Base-by-base conservation (phyloP, 2,329 filamentous ascomycete species). In the Cryphonectria nitschkei region DNA sequence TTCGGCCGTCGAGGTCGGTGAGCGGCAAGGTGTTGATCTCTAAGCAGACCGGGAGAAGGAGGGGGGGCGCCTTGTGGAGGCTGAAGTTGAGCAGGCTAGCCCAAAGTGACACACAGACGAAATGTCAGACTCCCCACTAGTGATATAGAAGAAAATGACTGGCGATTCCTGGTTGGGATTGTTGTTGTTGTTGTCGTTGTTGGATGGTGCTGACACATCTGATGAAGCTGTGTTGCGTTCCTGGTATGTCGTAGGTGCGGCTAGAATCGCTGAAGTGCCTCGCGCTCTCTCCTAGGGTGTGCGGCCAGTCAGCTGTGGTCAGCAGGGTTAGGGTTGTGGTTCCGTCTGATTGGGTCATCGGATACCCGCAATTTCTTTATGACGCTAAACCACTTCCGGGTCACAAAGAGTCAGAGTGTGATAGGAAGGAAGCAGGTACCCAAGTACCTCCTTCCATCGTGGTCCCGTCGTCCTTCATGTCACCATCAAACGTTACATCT, bases 401-500 rank as follows among this genome's bases (percentile, higher is more conserved):
- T 6, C 46, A 22, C 46, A 39, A 11, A 39, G 37, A 39, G 7
- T n/a, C 46, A 50, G 46, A 2, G 6, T n/a, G 46, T 50, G 46
- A 50, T n/a, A 50, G 46, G 46, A 7, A 50, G 2, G 22, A 34
- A 29, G 26, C 19, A 64, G 3, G 52, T 56, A 58, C 14, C 54
- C 29, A 58, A 32, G 26, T 58, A 56, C 52, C 52, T 56, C 26
- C 6, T 14, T 11, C 26, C 26, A 13, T 34, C 14, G 29, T 52
- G n/a, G 37, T 50, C 1, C 46, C 46, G 46, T 50, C 22, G 37
- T 39, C 11, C 8, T 39, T 50, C 29, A 56, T 39, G 34, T 41
- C 61, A 64, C 63, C 66, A 39, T 41, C 56, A 69, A 56, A 71
- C 68, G 70, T 69, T 69, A 71, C 70, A 68, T 71, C 67, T 62